A percentile compares a stretch with the other conserved stretches of the same genome.
These are phyloP conservation scores for Ogataea nitratoaversa DNA, from an alignment of 805 yeast species.

Conservation along the genomic window DNA sequence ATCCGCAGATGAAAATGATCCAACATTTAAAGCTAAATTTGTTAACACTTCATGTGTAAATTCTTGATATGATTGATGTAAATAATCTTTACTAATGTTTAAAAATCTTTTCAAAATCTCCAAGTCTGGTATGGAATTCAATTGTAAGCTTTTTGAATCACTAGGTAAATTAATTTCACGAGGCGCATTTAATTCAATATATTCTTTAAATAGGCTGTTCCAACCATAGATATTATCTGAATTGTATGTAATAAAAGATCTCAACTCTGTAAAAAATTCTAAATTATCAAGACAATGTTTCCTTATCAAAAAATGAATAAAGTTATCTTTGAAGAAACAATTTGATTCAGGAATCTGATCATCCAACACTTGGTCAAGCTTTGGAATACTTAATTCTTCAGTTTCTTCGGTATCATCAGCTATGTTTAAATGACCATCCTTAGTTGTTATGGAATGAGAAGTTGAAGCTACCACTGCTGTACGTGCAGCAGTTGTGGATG, in stretches of 20 bases:
- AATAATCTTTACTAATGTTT: conserved; percentile 21
- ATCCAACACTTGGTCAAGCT: conserved; percentile 23
- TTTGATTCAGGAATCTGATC: conserved; percentile 21
- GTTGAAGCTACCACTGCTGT: neutral
- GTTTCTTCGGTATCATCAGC: neutral
- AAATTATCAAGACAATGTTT: conserved; percentile 34
- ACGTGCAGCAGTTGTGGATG: too few species aligned
- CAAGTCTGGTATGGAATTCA: conserved; percentile 18
- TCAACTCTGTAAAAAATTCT: conserved; percentile 29
- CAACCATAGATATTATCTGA: conserved; percentile 19
- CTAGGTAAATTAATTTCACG: conserved; percentile 33
- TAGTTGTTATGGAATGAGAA: neutral
- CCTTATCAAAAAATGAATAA: conserved; percentile 25
- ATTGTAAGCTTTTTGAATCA: conserved; percentile 16
- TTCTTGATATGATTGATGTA: conserved; percentile 29
- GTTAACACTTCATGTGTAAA: conserved; percentile 20
- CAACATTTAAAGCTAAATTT: conserved; percentile 8
- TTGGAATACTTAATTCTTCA: conserved; percentile 19
- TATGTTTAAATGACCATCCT: too few species aligned
- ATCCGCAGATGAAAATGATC: conserved; percentile 11
- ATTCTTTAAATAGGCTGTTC: conserved; percentile 24
- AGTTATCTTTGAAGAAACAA: conserved; percentile 23
- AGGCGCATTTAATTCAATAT: conserved; percentile 23
- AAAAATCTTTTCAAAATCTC: conserved; percentile 16
- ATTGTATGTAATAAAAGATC: conserved; percentile 14